Percentiles rank a stretch among this genome's conserved stretches.
Conservation (phyloP, 202 grass and related monocot species). For the Cymbopogon flexuosus region DNA sequence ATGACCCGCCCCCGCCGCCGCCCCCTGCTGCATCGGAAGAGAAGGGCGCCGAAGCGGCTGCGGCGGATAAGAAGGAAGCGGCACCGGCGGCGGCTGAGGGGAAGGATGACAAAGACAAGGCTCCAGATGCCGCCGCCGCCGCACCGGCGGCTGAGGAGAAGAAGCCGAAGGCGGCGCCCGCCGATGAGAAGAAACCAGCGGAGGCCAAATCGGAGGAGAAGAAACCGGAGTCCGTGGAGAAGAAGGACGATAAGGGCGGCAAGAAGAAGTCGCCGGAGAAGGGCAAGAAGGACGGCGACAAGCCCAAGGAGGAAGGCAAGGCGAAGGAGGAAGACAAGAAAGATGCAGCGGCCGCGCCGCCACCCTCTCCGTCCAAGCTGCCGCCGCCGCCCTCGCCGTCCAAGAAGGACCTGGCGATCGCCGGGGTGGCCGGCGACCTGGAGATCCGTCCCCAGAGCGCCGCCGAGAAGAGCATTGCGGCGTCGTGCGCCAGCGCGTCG, state of each 20-base stretch:
- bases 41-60: slow-evolving; percentile 1
- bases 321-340: slow-evolving; percentile 44
- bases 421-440: slow-evolving; percentile 56
- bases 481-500: slow-evolving; percentile 40
- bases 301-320: slow-evolving; percentile 53
- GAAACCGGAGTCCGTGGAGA: slow-evolving; percentile 32
- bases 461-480: slow-evolving; percentile 36
- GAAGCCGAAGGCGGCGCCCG: slow-evolving; percentile 18
- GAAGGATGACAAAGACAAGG: slow-evolving; percentile 34
- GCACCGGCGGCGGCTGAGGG: neutral
- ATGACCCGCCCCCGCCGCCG: slow-evolving; percentile 44
- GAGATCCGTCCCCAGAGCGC: slow-evolving; percentile 59
- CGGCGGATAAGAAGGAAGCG: slow-evolving; percentile 19
- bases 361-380: slow-evolving; percentile 37
- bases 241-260: slow-evolving; percentile 31
- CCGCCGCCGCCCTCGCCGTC: slow-evolving; percentile 46
- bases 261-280: slow-evolving; percentile 60
- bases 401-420: slow-evolving; percentile 47
- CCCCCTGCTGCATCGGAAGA: neutral
- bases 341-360: slow-evolving; percentile 16
- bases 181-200: slow-evolving; percentile 39
- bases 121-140: slow-evolving; percentile 9
- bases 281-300: slow-evolving; percentile 51
- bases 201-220: slow-evolving; percentile 49
- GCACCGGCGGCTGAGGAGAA: slow-evolving; percentile 35